Evolutionary conservation across 78 protist species (phyloP).

Genomic region (Dictyostelium brefeldianum): DNA sequence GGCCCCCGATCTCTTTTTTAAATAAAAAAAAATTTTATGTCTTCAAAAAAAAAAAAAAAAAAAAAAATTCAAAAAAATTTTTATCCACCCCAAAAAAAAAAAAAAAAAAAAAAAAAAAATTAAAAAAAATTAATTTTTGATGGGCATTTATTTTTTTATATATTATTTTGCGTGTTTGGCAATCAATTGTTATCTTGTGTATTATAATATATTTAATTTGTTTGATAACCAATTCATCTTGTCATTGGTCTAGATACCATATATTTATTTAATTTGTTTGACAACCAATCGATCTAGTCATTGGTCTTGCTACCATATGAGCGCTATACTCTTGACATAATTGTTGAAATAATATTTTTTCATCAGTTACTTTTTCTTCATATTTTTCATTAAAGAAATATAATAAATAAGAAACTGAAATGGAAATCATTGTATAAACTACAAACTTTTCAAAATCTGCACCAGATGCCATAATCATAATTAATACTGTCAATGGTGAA

Average conservation of each 20-base stretch:
- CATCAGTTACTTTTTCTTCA: constrained; percentile 37
- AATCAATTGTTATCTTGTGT: not conserved
- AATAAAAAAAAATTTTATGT: no score
- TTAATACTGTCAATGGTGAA: constrained; percentile 39
- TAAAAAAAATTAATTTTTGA: no score
- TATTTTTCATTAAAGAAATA: constrained; percentile 5
- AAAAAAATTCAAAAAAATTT: no score
- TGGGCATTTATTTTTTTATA: not conserved
- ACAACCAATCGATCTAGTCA: not conserved
- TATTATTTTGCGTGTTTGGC: not conserved
- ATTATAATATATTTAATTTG: not conserved
- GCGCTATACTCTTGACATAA: constrained; percentile 44
- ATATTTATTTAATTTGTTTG: constrained; percentile 34
- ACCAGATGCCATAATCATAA: not conserved
- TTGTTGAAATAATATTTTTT: constrained; percentile 31
- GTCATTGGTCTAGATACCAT: not conserved
- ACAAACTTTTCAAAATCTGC: constrained; percentile 6
- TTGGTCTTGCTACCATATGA: constrained; percentile 1
- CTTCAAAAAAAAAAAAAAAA: no score
- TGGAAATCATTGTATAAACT: not conserved
- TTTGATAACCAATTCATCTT: no score
- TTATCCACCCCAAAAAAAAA: not conserved
- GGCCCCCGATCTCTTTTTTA: no score
- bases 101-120: constrained; percentile 12
- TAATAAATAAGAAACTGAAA: not conserved